Percentiles rank a stretch among this genome's conserved stretches.
Evolutionary conservation across 208 protist genomes (phyloP).

Genomic region (Trypanosoma scelopori): DNA sequence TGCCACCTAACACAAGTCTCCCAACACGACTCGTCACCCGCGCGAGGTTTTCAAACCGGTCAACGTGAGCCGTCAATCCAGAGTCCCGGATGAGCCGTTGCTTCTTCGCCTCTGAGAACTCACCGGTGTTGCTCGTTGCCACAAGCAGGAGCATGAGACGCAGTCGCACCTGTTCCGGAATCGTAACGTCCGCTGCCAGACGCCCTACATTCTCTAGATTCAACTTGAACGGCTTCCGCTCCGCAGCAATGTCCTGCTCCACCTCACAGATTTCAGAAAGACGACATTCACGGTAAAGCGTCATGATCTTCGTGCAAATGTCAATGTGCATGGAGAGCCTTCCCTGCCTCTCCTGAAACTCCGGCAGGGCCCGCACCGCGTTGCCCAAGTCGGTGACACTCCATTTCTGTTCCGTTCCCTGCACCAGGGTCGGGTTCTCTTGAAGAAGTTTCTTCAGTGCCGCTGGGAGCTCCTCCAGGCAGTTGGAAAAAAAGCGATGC

Average conservation of each 20-base stretch:
- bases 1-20: not conserved
- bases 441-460: conserved; percentile 60
- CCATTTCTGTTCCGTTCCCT: conserved; percentile 27
- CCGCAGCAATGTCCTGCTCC: conserved; percentile 66
- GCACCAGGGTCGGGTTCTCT: conserved; percentile 54
- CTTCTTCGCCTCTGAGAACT: conserved; percentile 68
- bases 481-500: conserved; percentile 60
- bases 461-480: conserved; percentile 53
- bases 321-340: conserved; percentile 82
- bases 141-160: conserved; percentile 60
- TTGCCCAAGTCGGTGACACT: conserved; percentile 48
- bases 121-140: conserved; percentile 42
- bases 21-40: conserved; percentile 30
- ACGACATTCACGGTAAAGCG: conserved; percentile 51
- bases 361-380: conserved; percentile 57
- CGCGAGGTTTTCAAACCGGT: conserved; percentile 40
- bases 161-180: conserved; percentile 48
- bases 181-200: conserved; percentile 38
- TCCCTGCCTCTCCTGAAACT: conserved; percentile 74
- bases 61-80: conserved; percentile 42
- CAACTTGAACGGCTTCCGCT: conserved; percentile 51
- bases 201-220: conserved; percentile 45
- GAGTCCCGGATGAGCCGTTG: conserved; percentile 57
- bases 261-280: conserved; percentile 61
- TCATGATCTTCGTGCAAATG: conserved; percentile 76